Evolutionary conservation across 164 flowering plant species (phyloP).

Genomic region (Cinnamomum micranthum): DNA sequence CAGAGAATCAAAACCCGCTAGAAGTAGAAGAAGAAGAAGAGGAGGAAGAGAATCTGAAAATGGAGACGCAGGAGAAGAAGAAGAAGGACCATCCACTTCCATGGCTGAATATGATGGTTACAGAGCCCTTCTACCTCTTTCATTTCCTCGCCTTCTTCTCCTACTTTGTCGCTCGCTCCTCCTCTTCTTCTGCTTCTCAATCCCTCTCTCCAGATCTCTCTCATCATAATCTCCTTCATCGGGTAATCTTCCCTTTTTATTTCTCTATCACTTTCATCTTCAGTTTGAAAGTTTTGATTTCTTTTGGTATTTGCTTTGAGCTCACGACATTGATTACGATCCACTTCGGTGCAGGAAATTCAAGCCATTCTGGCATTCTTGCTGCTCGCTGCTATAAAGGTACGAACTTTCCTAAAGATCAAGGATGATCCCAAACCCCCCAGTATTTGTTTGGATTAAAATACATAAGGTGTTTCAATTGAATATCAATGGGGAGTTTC

Average conservation of each 20-base stretch:
- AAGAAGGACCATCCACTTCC: slow-evolving; percentile 26
- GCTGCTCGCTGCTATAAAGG: slow-evolving; percentile 56
- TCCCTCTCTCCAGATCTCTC: slow-evolving; percentile 45
- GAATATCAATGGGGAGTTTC: not conserved
- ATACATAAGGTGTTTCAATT: too few relatives aligned
- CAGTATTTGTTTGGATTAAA: not conserved
- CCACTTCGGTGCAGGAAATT: slow-evolving; percentile 49
- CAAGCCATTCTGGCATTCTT: slow-evolving; percentile 62
- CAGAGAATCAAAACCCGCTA: not conserved
- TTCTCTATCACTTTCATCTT: not conserved
- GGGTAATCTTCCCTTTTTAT: slow-evolving; percentile 26
- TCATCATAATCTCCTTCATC: slow-evolving; percentile 40
- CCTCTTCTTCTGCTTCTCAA: slow-evolving; percentile 46
- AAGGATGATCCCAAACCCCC: not conserved
- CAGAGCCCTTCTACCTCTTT: slow-evolving; percentile 68
- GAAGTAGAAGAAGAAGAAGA: not conserved
- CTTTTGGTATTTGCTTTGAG: not conserved
- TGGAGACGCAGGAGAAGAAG: slow-evolving; percentile 14
- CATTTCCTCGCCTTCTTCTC: slow-evolving; percentile 81
- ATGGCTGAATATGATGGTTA: slow-evolving; percentile 50
- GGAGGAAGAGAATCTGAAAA: not conserved
- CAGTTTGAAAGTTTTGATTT: not conserved
- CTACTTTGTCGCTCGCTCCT: slow-evolving; percentile 56
- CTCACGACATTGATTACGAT: not conserved
- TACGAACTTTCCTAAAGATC: slow-evolving; percentile 8